Percentiles rank a stretch among this genome's conserved stretches.
Evolutionary conservation across 768 basidiomycete genomes (phyloP).

Genomic region (Mycena kentingensis): DNA sequence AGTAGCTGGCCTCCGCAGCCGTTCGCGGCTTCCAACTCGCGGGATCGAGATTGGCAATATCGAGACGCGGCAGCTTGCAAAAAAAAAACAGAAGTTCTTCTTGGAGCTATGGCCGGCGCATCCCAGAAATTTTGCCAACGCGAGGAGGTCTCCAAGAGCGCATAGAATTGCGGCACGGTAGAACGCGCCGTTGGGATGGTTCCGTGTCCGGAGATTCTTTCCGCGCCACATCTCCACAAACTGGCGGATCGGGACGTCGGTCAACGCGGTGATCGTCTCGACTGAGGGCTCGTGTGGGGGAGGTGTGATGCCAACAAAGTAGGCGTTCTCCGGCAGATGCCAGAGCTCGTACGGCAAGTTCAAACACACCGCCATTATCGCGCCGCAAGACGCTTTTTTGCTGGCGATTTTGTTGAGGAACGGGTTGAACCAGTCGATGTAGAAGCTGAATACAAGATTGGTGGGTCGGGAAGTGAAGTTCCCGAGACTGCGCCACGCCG

Average conservation of each 20-base stretch:
- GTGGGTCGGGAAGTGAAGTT: constrained; percentile 2
- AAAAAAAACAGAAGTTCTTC: constrained; percentile 23
- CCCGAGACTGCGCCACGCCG: constrained; percentile 16
- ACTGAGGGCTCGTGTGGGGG: constrained; percentile 9
- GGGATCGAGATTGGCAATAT: constrained; percentile 18
- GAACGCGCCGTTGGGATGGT: constrained; percentile 16
- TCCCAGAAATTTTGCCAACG: constrained; percentile 20
- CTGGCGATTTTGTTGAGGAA: constrained; percentile 23
- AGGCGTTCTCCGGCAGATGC: constrained; percentile 21
- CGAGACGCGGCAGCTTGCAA: constrained; percentile 9
- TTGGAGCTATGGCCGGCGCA: constrained; percentile 7
- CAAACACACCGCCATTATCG: constrained; percentile 25
- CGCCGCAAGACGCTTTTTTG: constrained; percentile 7
- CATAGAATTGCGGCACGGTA: constrained; percentile 15
- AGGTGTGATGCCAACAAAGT: constrained; percentile 23
- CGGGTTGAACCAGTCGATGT: constrained; percentile 27
- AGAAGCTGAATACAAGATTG: too few relatives aligned
- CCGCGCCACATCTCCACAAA: constrained; percentile 11
- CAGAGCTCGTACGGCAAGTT: constrained; percentile 27
- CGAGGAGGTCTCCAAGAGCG: constrained; percentile 20
- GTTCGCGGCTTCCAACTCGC: constrained; percentile 7
- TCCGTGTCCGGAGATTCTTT: constrained; percentile 9
- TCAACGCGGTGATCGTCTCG: constrained; percentile 1
- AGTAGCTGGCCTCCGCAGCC: constrained; percentile 8
- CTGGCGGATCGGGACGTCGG: too few relatives aligned